phyloP scores from a whole-genome alignment of 2,329 filamentous ascomycete genomes.

The Rutstroemia sp. region DNA sequence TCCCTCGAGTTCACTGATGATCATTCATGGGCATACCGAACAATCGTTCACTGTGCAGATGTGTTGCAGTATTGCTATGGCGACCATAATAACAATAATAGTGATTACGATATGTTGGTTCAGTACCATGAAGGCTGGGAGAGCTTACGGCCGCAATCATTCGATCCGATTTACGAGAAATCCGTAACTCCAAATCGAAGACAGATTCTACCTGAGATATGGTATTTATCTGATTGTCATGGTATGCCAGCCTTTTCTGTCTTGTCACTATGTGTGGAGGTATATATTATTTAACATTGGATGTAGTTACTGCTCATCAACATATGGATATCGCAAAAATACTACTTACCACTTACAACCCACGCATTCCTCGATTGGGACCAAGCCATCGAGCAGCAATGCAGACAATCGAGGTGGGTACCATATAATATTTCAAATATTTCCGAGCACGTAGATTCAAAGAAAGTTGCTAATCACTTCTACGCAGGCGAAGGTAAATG shows the following conservation, averaged over 20 bases:
- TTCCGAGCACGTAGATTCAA: too few relatives aligned
- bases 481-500: conserved; percentile 13
- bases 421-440: too few relatives aligned
- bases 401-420: conserved; percentile 13
- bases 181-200: background rate
- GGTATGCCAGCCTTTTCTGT: conserved; percentile 5
- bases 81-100: conserved; percentile 8
- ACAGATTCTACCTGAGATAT: conserved; percentile 16
- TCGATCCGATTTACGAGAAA: conserved; percentile 17
- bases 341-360: conserved; percentile 34
- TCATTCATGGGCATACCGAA: conserved; percentile 18
- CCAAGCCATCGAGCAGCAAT: conserved; percentile 12
- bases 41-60: conserved; percentile 19
- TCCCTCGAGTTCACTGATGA: conserved; percentile 18
- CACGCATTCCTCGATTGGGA: conserved; percentile 21
- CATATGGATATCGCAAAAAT: conserved; percentile 36
- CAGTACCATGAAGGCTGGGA: conserved; percentile 16
- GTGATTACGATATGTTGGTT: conserved; percentile 14
- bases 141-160: conserved; percentile 14
- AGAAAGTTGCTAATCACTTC: background rate
- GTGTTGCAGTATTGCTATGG: conserved; percentile 21
- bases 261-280: background rate
- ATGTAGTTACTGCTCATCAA: conserved; percentile 32
- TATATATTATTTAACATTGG: background rate
- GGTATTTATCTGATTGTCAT: conserved; percentile 21